Evolutionary conservation across 129 eudicot species (phyloP).

Genomic region (Artemisia tridentata): DNA sequence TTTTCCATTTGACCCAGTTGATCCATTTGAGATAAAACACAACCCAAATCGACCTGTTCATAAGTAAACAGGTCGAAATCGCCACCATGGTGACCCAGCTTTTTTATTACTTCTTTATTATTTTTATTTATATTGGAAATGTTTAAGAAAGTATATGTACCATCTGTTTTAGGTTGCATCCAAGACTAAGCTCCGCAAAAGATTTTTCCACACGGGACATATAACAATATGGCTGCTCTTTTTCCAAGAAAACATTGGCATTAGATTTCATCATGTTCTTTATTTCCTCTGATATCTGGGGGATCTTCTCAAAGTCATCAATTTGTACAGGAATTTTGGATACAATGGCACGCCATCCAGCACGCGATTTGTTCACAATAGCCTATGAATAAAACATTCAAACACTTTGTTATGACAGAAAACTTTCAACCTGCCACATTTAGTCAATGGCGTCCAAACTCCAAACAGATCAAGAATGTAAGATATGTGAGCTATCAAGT

Average conservation of each 20-base stretch:
- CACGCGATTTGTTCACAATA: conserved; percentile 94
- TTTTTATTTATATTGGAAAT: neutral
- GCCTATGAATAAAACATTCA: conserved; percentile 50
- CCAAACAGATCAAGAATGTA: neutral
- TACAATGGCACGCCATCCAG: conserved; percentile 72
- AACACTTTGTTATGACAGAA: neutral
- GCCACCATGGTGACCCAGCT: neutral
- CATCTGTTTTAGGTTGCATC: conserved; percentile 80
- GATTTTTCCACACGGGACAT: conserved; percentile 74
- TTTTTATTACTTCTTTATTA: no score
- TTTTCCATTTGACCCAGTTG: neutral
- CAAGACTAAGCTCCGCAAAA: conserved; percentile 78
- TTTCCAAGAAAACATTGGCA: conserved; percentile 70
- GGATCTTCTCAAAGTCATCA: conserved; percentile 65
- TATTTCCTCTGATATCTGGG: conserved; percentile 69
- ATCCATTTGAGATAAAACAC: neutral
- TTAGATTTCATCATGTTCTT: conserved; percentile 64
- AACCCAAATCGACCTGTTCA: neutral
- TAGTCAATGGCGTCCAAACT: neutral
- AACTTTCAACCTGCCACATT: conserved; percentile 11
- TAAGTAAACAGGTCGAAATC: neutral
- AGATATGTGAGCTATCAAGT: conserved; percentile 3
- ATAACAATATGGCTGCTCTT: conserved; percentile 83
- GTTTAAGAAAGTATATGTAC: conserved; percentile 36
- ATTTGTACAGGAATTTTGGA: conserved; percentile 63